phyloP scores from a whole-genome alignment of 768 basidiomycete genomes.

The Hortiboletus flavorubellus region DNA sequence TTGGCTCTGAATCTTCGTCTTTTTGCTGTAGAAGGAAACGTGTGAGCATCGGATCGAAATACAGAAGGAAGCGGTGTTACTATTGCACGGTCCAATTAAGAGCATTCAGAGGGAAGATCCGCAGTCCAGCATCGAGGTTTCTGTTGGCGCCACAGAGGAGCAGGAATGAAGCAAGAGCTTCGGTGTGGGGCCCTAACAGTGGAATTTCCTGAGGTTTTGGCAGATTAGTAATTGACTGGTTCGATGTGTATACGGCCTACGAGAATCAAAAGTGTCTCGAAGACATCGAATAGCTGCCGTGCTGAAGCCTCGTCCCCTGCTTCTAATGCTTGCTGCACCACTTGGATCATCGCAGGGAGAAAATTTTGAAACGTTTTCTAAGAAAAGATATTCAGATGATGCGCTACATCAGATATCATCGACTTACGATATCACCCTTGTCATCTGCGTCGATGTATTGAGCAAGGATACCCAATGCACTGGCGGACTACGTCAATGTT shows the following conservation, averaged over 20 bases:
- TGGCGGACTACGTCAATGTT: conserved; percentile 23
- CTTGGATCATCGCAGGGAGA: conserved; percentile 84
- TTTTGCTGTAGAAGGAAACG: conserved; percentile 63
- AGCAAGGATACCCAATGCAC: conserved; percentile 88
- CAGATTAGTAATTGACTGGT: conserved; percentile 2
- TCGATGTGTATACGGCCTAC: conserved; percentile 38
- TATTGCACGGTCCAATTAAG: conserved; percentile 98
- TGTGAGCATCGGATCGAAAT: background rate
- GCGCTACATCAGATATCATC: background rate
- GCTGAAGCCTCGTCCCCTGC: conserved; percentile 75
- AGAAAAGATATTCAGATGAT: background rate
- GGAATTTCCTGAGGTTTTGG: conserved; percentile 72
- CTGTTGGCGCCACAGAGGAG: conserved; percentile 79
- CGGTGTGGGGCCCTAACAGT: conserved; percentile 84
- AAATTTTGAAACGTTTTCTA: conserved; percentile 86
- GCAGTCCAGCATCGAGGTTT: conserved; percentile 70
- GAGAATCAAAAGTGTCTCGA: conserved; percentile 93
- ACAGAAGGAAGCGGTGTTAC: conserved; percentile 40
- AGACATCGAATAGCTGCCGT: conserved; percentile 89
- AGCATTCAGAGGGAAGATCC: conserved; percentile 88
- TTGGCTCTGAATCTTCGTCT: conserved; percentile 87
- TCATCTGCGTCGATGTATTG: conserved; percentile 90
- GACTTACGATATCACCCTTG: conserved; percentile 78
- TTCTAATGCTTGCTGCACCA: conserved; percentile 82
- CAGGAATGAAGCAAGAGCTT: conserved; percentile 85